Conservation (phyloP, 2,329 filamentous ascomycete species). For the Colletotrichum nymphaeae region DNA sequence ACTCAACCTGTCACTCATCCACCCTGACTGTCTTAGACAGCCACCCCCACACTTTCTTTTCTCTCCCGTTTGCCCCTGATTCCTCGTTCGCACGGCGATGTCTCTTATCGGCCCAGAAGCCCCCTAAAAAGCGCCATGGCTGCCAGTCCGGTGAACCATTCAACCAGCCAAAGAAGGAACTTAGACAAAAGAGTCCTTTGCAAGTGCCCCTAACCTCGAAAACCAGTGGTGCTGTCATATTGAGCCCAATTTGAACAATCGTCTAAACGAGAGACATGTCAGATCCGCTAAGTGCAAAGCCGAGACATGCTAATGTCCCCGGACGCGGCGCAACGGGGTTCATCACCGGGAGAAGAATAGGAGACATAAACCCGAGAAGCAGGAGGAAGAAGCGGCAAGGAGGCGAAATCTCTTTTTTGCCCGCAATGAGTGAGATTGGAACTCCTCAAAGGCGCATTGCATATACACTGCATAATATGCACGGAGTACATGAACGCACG, state of each 20-base stretch:
- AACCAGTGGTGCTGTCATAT: background rate
- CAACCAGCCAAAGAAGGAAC: background rate
- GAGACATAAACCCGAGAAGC: too few species aligned
- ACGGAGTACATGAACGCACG: background rate
- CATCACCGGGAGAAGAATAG: background rate
- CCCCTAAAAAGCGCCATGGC: background rate
- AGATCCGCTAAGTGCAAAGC: background rate
- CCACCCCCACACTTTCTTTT: slow-evolving; percentile 6
- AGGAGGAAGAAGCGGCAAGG: background rate
- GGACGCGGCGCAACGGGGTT: too few species aligned
- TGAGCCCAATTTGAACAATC: background rate
- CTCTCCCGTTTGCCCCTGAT: background rate
- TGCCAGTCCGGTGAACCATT: background rate
- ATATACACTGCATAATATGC: background rate
- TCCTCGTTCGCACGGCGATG: background rate
- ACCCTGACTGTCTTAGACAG: background rate
- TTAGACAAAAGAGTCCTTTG: background rate
- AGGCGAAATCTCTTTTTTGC: background rate
- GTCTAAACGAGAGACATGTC: background rate
- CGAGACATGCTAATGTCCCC: background rate
- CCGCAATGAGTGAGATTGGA: slow-evolving; percentile 1
- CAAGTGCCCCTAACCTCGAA: background rate
- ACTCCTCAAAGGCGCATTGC: background rate
- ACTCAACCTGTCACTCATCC: background rate
- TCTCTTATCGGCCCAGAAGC: background rate